Evolutionary conservation across 257 asterid species (phyloP), one percentile per base, ranked within the genome.

Genomic region (Fraxinus anomala): DNA sequence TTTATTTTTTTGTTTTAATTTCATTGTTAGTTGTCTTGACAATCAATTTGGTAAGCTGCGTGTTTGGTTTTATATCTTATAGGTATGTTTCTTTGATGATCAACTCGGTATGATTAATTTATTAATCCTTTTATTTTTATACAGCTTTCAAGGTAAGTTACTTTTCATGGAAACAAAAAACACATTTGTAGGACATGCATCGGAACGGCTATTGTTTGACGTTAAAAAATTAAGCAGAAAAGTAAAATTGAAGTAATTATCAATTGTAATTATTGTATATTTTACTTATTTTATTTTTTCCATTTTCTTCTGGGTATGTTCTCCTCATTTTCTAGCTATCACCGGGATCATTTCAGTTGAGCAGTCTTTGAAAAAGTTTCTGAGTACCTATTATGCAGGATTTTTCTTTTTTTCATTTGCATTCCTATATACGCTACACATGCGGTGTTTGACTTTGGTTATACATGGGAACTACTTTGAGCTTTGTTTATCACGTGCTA

Each of bases 401-500:
- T 14, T 47, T 47, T 47, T 47, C 6, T 1, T 16, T 56, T 31
- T 56, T 17, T 19, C 12, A 17, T 56, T 56, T 17, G 11, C 28
- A n/a, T 56, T 26, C 28, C 10, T n/a, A 56, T 56, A 56, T 56
- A 56, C 6, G 66, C 66, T 17, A 56, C 3, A 7, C 4, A 6
- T 56, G 28, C 24, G 7, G 11, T 56, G 26, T 56, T 56, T 54
- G 9, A 17, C 24, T 56, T n/a, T 56, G 24, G 26, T 6, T 6
- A 56, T 56, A 59, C 67, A 59, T 74, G 61, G 30, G 24, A 33
- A n/a, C 42, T 59, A 2, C 54, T 54, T 59, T 9, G 69, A 74
- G 17, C 56, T 56, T 17, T 36, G 67, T 51, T 44, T 8, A 21
- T 36, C 8, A n/a, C 5, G 40, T 70, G 33, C 59, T 51, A 34